A percentile compares a stretch with the other conserved stretches of the same genome.
phyloP scores from a whole-genome alignment of 345 rosid genomes.

The sweet orange (Citrus sinensis) region DVS_A1.0 CM039165.1:11815001-11815500 shows the following conservation, averaged over 20 bases:
- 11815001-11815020: background rate
- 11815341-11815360: background rate
- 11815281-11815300: background rate
- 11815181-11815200: background rate
- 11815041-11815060: background rate
- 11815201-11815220: background rate
- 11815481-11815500: conserved; percentile 9
- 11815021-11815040: background rate
- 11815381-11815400: background rate
- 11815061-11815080: background rate
- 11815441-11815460: conserved; percentile 36
- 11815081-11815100: background rate
- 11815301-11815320: background rate
- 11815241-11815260: no score
- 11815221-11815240: background rate
- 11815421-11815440: conserved; percentile 37
- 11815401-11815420: background rate
- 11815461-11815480: conserved; percentile 31
- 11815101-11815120: background rate
- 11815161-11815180: background rate
- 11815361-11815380: background rate
- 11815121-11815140: background rate
- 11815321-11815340: background rate
- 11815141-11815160: background rate
- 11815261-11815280: background rate